Percentiles rank a stretch among this genome's conserved stretches.
Conservation (phyloP, 2,329 filamentous ascomycete genomes). For the Penicillium occitanis region DNA sequence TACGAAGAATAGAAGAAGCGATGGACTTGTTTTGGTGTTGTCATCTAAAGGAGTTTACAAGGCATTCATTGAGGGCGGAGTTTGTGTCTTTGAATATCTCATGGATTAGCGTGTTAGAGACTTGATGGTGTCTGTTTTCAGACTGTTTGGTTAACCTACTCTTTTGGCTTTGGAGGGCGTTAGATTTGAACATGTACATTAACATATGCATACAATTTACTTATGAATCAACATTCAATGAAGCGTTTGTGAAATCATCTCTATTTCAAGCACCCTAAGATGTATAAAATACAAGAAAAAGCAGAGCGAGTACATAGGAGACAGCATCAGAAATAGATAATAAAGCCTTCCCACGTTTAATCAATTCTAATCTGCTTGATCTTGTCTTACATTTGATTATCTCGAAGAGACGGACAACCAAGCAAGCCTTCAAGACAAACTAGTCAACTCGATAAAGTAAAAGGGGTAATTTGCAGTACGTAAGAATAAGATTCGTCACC, state of each 20-base stretch:
- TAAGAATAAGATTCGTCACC: conserved; percentile 16
- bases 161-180: neutral
- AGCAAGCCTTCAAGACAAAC: conserved; percentile 6
- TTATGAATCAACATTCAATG: neutral
- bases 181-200: neutral
- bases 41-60: conserved; percentile 7
- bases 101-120: conserved; percentile 1
- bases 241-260: conserved; percentile 9
- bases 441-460: conserved; percentile 1
- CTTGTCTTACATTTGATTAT: neutral
- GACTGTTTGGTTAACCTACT: neutral
- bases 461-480: conserved; percentile 12
- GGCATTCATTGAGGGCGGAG: conserved; percentile 8
- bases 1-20: neutral
- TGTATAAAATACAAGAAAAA: conserved; percentile 19
- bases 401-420: neutral
- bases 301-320: conserved; percentile 16
- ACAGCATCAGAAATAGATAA: neutral
- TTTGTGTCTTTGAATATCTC: conserved; percentile 1
- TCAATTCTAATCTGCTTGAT: conserved; percentile 15
- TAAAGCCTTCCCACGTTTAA: conserved; percentile 6
- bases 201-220: conserved; percentile 4
- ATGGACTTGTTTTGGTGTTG: neutral
- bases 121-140: conserved; percentile 4
- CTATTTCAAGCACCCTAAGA: conserved; percentile 16